Base-by-base conservation (phyloP, 352 stramenopile genomes). In the Chrysophaeum taylorii region DNA sequence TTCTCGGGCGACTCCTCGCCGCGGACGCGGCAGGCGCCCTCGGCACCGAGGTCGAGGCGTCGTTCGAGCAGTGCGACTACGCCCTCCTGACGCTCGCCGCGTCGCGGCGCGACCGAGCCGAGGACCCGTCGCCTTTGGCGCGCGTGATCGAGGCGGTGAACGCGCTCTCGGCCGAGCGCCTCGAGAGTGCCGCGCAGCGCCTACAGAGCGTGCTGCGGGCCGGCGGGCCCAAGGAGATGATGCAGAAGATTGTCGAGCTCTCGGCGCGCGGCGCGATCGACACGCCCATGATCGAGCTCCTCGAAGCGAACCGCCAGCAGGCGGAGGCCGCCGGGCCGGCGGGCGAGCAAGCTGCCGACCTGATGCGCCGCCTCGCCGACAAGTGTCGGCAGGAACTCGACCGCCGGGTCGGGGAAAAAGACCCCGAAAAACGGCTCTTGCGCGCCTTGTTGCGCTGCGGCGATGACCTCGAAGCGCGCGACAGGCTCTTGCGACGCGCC, bases 231-330 rank as follows among this genome's bases (percentile, higher is more conserved):
- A 5, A 4, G 16, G 45, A 66, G 35, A 66, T 66, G 33, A 45
- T 66, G 33, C 33, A 27, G 4, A 66, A 66, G 57, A 45, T 66
- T 18, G 14, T 23, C 33, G 57, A 66, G 57, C 14, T 66, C 33
- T 31, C 33, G 12, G 36, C 27, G 12, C n/a, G 2, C 14, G 36
- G n/a, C 31, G 33, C 1, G 4, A 43, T 66, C 57, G 57, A 66
- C 57, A n/a, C 27, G 14, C 57, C 25, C 16, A 14, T 66, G 2
- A 5, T 66, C 12, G 57, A 66, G 36, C 57, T 66, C 33, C 31
- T 66, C 57, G 57, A 66, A 2, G 57, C 57, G 57, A 66, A 66
- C 57, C 57, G 57, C 12, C 57, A 66, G 35, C 57, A 66, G 57
- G 57, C 57, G 2, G 12, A 4, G 14, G 57, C 57, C 12, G 57